A percentile compares a stretch with the other conserved stretches of the same genome.
Conservation (phyloP, 192 early-diverging fungal genomes). For the Entophlyctis luteolus region DNA sequence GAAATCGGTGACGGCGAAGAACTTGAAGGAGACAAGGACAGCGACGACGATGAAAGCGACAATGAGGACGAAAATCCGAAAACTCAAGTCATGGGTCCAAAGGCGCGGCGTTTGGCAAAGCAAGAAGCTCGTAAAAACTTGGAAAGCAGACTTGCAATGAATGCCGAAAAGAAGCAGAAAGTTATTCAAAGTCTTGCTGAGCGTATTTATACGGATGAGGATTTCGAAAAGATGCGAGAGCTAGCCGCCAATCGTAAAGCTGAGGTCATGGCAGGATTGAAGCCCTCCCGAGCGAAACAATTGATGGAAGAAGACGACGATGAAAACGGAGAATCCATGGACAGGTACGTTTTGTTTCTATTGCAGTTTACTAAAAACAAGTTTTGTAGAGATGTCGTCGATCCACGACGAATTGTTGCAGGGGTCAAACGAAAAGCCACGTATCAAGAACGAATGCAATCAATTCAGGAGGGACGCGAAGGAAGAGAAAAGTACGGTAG, state of each 20-base stretch:
- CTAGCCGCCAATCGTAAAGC: conserved; percentile 66
- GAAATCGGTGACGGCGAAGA: not conserved
- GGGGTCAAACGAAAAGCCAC: conserved; percentile 82
- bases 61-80: conserved; percentile 45
- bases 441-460: conserved; percentile 84
- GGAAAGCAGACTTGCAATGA: conserved; percentile 16
- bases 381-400: conserved; percentile 40
- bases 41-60: conserved; percentile 30
- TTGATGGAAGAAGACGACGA: conserved; percentile 39
- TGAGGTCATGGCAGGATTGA: conserved; percentile 45
- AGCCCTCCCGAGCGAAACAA: conserved; percentile 9
- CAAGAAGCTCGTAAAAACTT: conserved; percentile 2
- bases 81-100: conserved; percentile 34
- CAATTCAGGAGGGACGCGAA: conserved; percentile 86
- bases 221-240: conserved; percentile 81
- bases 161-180: conserved; percentile 37
- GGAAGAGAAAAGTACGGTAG: conserved; percentile 87
- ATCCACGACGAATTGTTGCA: conserved; percentile 40
- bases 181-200: conserved; percentile 3
- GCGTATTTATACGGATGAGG: conserved; percentile 83
- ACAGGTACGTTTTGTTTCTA: too few species aligned
- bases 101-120: conserved; percentile 4
- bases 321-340: conserved; percentile 36
- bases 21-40: not conserved
- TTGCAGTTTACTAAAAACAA: not conserved